phyloP scores from a whole-genome alignment of 805 yeast genomes.

The Hanseniaspora clermontiae region DNA sequence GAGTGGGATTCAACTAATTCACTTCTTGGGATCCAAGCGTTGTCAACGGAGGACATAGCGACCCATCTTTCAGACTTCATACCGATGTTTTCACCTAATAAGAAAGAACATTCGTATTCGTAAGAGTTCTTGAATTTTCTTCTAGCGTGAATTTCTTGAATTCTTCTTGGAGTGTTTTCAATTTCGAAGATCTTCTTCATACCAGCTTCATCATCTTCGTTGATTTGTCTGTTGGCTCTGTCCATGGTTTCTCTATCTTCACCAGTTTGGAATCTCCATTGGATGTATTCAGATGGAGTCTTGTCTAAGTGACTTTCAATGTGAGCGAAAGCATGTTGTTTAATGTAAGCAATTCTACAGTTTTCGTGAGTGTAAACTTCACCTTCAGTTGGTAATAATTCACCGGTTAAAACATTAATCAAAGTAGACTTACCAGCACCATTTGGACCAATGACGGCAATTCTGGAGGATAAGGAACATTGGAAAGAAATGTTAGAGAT shows the following conservation, averaged over 20 bases:
- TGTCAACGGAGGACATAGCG: constrained; percentile 98
- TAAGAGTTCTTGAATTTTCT: constrained; percentile 99
- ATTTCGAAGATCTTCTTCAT: constrained; percentile 99
- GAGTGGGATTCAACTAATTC: constrained; percentile 93
- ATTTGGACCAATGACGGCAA: constrained; percentile 99
- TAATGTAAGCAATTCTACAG: constrained; percentile 99
- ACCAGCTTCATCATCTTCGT: constrained; percentile 91
- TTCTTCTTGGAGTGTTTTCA: constrained; percentile 97
- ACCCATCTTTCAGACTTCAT: constrained; percentile 99
- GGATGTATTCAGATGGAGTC: constrained; percentile 99
- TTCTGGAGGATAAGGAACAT: constrained; percentile 97
- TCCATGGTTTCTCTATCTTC: constrained; percentile 99
- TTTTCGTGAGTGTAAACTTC: constrained; percentile 99
- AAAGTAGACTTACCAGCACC: constrained; percentile 99
- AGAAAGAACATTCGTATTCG: constrained; percentile 98
- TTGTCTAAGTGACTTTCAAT: constrained; percentile 96
- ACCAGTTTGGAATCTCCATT: constrained; percentile 99
- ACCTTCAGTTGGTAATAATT: constrained; percentile 94
- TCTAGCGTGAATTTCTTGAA: constrained; percentile 86
- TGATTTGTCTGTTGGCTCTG: constrained; percentile 97
- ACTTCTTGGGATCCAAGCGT: constrained; percentile 99
- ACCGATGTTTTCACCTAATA: constrained; percentile 96
- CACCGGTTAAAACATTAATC: constrained; percentile 98
- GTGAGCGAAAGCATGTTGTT: constrained; percentile 99
- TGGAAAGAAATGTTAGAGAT: constrained; percentile 85